These are phyloP conservation scores for Cylindrodendrum hubeiense DNA, from an alignment of 2,329 filamentous ascomycete genomes.

Conservation along the genomic window DNA sequence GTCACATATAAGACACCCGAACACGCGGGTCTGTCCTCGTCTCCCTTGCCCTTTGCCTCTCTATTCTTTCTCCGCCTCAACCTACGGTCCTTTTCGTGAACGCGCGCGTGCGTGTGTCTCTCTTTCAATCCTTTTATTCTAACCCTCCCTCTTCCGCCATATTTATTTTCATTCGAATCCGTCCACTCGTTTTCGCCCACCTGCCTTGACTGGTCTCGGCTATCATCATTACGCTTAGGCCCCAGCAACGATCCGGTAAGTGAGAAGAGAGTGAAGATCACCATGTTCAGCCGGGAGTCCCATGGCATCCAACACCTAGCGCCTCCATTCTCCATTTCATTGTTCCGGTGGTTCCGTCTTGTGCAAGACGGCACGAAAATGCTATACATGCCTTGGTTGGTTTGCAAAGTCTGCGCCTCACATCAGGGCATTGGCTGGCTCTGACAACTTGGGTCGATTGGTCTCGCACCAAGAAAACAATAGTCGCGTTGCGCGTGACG, in stretches of 20 bases:
- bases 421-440: conserved; percentile 3
- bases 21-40: conserved; percentile 17
- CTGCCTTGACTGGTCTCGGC: conserved; percentile 23
- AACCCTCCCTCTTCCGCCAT: conserved; percentile 24
- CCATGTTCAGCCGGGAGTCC: neutral
- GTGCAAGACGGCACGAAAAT: conserved; percentile 1
- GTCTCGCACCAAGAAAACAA: neutral
- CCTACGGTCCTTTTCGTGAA: conserved; percentile 36
- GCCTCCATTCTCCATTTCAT: neutral
- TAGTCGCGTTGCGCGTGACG: neutral
- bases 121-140: conserved; percentile 29
- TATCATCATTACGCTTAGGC: neutral
- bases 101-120: conserved; percentile 42
- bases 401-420: conserved; percentile 17
- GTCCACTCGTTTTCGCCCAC: conserved; percentile 24
- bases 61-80: conserved; percentile 14
- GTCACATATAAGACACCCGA: conserved; percentile 37
- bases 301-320: neutral
- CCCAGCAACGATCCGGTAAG: conserved; percentile 17
- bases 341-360: neutral
- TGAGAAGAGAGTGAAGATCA: neutral
- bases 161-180: conserved; percentile 16
- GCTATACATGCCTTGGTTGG: conserved; percentile 1
- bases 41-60: conserved; percentile 15
- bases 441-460: neutral